Base-by-base conservation (phyloP, 352 stramenopile genomes). In the Phytophthora idaei region DNA sequence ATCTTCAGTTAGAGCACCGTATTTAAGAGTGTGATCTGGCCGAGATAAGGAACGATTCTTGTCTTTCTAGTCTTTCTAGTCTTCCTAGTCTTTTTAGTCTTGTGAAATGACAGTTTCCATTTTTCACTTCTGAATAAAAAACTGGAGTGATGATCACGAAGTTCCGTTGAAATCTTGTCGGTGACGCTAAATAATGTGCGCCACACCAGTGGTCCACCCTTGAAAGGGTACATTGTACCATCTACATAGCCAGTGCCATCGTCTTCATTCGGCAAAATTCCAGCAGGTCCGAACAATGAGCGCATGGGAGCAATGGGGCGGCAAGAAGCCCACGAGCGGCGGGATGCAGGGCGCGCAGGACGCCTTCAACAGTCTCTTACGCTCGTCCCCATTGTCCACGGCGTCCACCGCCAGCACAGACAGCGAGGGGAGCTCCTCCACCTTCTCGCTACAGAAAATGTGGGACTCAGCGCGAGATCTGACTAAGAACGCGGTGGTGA, bases 281-380 rank as follows among this genome's bases (percentile, higher is more conserved):
- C 36, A 51, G 42, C 17, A 46, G 41, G 28, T 34, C 44, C 15
- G 41, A n/a, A 44, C 31, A 39, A 73, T 76, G 68, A 89, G 80
- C 56, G 81, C 84, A 17, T 90, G 81, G 81, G 84, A 92, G 58
- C 80, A 90, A 67, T 92, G 84, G 84, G 84, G 80, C 32, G 69
- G 69, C 54, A 92, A 90, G 78, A 81, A 82, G 44, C 77, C 81
- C 2, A 54, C 77, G 37, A 57, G 56, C 8, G 58, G 66, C 46
- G 68, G 57, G 12, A 42, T 84, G 2, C 67, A 78, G 46, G 69
- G 59, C 32, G 74, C 80, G 5, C 70, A 80, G 37, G 78, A 87
- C 39, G 80, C 76, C 0, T 87, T 92, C 59, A 70, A 88, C 37
- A 81, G 58, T 34, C 59, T 90, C 1, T 42, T 90, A 31, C 71